A percentile compares a stretch with the other conserved stretches of the same genome.
Evolutionary conservation across 2,329 filamentous ascomycete species (phyloP).

Genomic region (Penicillium sp.): DNA sequence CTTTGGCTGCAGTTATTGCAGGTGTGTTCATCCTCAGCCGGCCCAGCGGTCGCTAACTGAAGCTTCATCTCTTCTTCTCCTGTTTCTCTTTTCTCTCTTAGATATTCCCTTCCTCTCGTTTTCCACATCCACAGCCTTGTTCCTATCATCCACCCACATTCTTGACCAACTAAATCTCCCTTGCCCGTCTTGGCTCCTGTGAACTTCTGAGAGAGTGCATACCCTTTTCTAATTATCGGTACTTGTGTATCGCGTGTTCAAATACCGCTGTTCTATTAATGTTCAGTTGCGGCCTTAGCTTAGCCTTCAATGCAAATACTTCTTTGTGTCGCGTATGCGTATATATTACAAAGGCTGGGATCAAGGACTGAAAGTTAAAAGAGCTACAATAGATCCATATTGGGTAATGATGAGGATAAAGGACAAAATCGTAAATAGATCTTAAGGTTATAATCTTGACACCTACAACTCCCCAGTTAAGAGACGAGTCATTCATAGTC

Average conservation of each 20-base stretch:
- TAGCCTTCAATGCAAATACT: slow-evolving; percentile 32
- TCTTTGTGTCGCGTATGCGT: slow-evolving; percentile 6
- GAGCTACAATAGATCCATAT: background rate
- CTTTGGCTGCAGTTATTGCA: slow-evolving; percentile 90
- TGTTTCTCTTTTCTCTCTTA: slow-evolving; percentile 3
- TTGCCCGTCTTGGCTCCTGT: slow-evolving; percentile 3
- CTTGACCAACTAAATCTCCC: background rate
- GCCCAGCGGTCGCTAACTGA: slow-evolving; percentile 49
- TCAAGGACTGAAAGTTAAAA: background rate
- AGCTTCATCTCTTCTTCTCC: background rate
- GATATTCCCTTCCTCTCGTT: slow-evolving; percentile 9
- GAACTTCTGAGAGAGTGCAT: slow-evolving; percentile 19
- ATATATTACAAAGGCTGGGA: background rate
- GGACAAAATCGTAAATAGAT: background rate
- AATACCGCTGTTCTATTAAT: slow-evolving; percentile 26
- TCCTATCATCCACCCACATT: background rate
- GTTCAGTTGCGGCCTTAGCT: slow-evolving; percentile 20
- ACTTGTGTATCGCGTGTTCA: slow-evolving; percentile 21
- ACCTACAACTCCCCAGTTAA: background rate
- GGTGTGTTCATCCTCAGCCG: slow-evolving; percentile 89
- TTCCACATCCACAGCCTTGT: slow-evolving; percentile 5
- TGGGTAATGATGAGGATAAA: background rate
- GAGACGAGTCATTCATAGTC: background rate
- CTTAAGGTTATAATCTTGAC: background rate
- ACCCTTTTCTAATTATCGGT: slow-evolving; percentile 27